These are phyloP conservation scores for Tulasnella sp. DNA, from an alignment of 768 basidiomycete genomes.

Conservation along the genomic window DNA sequence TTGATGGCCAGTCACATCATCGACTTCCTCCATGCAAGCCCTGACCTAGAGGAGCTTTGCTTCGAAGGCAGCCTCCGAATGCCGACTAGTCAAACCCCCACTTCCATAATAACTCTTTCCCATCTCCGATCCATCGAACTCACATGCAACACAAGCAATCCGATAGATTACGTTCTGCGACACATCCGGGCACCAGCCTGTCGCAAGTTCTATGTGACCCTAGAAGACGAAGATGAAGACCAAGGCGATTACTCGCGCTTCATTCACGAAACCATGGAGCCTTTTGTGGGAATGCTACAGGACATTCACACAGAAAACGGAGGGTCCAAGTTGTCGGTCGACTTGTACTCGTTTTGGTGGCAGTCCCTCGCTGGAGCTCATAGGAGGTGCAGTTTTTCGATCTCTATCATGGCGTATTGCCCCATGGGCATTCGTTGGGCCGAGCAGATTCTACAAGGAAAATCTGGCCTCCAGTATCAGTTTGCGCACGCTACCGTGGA, in stretches of 20 bases:
- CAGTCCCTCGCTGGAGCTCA: neutral
- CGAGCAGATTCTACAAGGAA: neutral
- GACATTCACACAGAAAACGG: neutral
- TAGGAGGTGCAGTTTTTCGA: neutral
- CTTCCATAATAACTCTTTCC: neutral
- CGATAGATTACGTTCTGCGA: neutral
- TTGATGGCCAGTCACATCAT: neutral
- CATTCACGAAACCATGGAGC: neutral
- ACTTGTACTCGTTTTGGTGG: neutral
- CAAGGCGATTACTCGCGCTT: neutral
- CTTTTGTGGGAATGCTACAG: neutral
- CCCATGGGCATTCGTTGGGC: neutral
- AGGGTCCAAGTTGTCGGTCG: neutral
- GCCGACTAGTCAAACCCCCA: neutral
- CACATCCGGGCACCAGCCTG: neutral
- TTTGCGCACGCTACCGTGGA: neutral
- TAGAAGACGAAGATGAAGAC: neutral
- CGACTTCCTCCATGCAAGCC: neutral
- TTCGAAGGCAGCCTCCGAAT: neutral
- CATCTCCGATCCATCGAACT: neutral
- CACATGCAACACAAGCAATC: neutral
- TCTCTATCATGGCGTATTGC: neutral
- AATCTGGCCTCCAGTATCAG: neutral
- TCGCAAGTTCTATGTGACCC: neutral
- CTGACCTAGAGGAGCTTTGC: neutral